Percentiles rank a stretch among this genome's conserved stretches.
These are phyloP conservation scores for Aphanoascus verrucosus DNA, from an alignment of 2,329 filamentous ascomycete species.

Conservation along the genomic window DNA sequence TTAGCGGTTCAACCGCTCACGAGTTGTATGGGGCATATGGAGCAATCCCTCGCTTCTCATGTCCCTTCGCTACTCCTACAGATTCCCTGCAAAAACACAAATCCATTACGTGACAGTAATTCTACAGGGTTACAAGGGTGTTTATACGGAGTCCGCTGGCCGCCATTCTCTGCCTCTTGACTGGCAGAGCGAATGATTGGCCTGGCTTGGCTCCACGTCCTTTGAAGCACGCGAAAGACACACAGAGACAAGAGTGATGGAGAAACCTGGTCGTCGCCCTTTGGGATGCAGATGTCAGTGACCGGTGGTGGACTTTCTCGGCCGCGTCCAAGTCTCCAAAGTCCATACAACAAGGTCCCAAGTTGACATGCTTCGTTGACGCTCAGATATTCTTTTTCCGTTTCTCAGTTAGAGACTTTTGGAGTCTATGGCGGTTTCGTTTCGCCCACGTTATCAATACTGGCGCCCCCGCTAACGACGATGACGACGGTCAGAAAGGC, in stretches of 20 bases:
- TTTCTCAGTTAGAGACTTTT: no score
- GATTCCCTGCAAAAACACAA: neutral
- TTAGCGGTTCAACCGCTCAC: neutral
- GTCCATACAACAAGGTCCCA: neutral
- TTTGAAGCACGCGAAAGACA: no score
- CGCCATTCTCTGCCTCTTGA: neutral
- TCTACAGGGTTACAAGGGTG: constrained; percentile 1
- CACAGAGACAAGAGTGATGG: neutral
- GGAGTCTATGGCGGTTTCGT: no score
- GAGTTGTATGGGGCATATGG: neutral
- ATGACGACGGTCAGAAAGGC: no score
- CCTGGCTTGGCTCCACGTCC: neutral
- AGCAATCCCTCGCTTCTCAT: neutral
- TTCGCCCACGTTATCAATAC: no score
- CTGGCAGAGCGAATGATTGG: neutral
- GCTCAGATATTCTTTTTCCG: constrained; percentile 1
- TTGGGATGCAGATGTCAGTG: neutral
- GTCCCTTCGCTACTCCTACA: neutral
- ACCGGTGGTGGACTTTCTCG: neutral
- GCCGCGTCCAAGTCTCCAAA: neutral
- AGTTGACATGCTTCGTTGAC: neutral
- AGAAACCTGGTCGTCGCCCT: constrained; percentile 3
- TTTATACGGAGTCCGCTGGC: neutral
- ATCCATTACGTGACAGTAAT: constrained; percentile 1
- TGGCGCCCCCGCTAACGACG: no score